Conservation (phyloP, 345 rosid species). For the Geranium rotundifolium region DNA sequence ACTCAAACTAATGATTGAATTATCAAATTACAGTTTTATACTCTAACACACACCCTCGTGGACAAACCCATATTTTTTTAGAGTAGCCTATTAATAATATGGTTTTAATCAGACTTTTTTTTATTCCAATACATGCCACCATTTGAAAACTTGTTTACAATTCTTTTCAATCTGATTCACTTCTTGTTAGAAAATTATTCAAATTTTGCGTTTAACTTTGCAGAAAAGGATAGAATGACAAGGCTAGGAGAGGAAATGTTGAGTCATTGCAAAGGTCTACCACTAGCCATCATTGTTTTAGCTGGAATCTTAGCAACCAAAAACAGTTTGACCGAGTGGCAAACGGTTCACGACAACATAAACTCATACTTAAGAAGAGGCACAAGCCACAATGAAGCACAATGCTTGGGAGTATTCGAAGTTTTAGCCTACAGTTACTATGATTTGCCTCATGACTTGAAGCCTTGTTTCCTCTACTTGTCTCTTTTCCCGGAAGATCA, state of each 20-base stretch:
- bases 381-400: neutral
- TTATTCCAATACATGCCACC: no score
- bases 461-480: constrained; percentile 25
- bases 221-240: constrained; percentile 16
- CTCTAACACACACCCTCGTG: no score
- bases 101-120: no score
- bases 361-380: constrained; percentile 7
- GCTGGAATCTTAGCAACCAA: constrained; percentile 27
- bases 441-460: constrained; percentile 19
- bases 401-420: neutral
- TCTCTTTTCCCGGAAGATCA: constrained; percentile 20
- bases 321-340: constrained; percentile 9
- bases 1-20: no score
- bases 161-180: no score
- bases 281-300: constrained; percentile 25
- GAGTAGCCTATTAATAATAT: no score
- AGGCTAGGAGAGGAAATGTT: constrained; percentile 19
- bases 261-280: constrained; percentile 21
- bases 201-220: neutral
- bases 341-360: constrained; percentile 10
- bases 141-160: no score
- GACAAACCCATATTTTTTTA: no score
- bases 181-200: no score
- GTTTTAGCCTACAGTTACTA: constrained; percentile 19
- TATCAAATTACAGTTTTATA: no score